Evolutionary conservation across 805 yeast species (phyloP).

Genomic region (Komagataella populi): DNA sequence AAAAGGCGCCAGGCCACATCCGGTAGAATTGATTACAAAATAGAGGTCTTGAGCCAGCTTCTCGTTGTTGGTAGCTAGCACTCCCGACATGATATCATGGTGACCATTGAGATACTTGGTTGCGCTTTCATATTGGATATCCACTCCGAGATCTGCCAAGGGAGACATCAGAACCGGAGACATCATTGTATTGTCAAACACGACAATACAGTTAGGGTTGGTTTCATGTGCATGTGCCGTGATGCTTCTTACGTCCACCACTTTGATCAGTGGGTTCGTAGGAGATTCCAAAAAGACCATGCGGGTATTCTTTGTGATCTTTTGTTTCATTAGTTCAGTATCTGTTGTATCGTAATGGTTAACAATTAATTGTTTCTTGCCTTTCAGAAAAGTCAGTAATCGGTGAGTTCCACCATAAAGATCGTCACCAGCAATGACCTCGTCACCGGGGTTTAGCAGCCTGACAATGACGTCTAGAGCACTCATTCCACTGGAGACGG

Average conservation of each 20-base stretch:
- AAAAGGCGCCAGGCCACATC: slow-evolving; percentile 85
- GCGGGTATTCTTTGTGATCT: slow-evolving; percentile 43
- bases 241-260: slow-evolving; percentile 64
- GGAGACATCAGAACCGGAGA: slow-evolving; percentile 82
- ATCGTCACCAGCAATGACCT: slow-evolving; percentile 89
- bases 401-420: slow-evolving; percentile 91
- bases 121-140: slow-evolving; percentile 87
- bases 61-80: slow-evolving; percentile 54
- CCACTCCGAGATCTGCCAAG: slow-evolving; percentile 63
- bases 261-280: slow-evolving; percentile 85
- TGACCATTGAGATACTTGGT: slow-evolving; percentile 90
- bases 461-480: slow-evolving; percentile 78
- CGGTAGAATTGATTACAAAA: slow-evolving; percentile 78
- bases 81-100: slow-evolving; percentile 95
- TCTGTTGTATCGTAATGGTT: slow-evolving; percentile 76
- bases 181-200: slow-evolving; percentile 96
- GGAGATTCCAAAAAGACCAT: slow-evolving; percentile 85
- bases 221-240: slow-evolving; percentile 50
- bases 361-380: slow-evolving; percentile 50
- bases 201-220: slow-evolving; percentile 58
- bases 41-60: slow-evolving; percentile 57
- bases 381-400: slow-evolving; percentile 56
- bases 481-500: slow-evolving; percentile 89
- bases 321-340: slow-evolving; percentile 41
- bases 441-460: slow-evolving; percentile 68